Evolutionary conservation across 352 stramenopile species (phyloP).

Genomic region (Phytopythium delawarense): DNA sequence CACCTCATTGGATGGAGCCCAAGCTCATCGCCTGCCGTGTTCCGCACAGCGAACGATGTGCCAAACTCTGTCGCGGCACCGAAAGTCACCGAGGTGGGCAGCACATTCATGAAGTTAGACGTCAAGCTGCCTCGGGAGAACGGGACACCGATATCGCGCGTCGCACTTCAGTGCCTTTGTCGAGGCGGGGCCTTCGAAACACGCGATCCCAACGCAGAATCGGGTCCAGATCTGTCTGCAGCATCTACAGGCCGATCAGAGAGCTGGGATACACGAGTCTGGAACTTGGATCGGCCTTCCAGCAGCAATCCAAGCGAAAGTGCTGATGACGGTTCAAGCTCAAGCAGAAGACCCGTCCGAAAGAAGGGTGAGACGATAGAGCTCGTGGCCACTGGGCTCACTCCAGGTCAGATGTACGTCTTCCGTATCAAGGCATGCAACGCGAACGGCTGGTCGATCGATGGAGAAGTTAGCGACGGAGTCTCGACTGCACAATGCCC

Average conservation of each 20-base stretch:
- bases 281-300: neutral
- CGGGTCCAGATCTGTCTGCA: neutral
- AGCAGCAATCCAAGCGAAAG: neutral
- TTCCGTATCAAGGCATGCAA: conserved; percentile 45
- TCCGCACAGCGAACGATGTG: conserved; percentile 36
- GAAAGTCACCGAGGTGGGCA: conserved; percentile 28
- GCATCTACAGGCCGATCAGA: conserved; percentile 9
- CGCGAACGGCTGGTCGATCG: conserved; percentile 40
- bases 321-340: neutral
- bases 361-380: conserved; percentile 20
- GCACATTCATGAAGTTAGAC: conserved; percentile 35
- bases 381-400: conserved; percentile 24
- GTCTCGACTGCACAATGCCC: conserved; percentile 54
- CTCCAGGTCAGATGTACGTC: conserved; percentile 45
- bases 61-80: conserved; percentile 39
- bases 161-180: conserved; percentile 42
- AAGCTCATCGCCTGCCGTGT: conserved; percentile 12
- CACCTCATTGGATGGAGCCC: conserved; percentile 40
- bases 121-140: conserved; percentile 38
- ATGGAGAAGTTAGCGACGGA: conserved; percentile 41
- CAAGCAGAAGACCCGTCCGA: neutral
- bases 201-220: neutral
- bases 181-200: conserved; percentile 14
- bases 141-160: conserved; percentile 22
- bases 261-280: conserved; percentile 5